Percentiles rank a stretch among this genome's conserved stretches.
Evolutionary conservation across 768 basidiomycete species (phyloP).

Genomic region (Suillus discolor): DNA sequence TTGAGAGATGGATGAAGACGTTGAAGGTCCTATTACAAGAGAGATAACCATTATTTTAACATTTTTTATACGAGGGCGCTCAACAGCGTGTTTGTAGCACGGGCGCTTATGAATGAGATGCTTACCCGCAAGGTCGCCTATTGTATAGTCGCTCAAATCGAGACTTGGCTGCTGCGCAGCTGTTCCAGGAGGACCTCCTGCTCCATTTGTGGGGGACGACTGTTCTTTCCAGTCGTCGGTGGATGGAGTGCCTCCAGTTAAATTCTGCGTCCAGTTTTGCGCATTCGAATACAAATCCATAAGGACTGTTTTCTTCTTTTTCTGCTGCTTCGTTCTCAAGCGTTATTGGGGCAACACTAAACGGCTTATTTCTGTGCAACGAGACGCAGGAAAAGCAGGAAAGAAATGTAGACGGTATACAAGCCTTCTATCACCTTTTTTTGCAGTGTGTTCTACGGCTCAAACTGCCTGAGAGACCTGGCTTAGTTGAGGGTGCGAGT

Average conservation of each 20-base stretch:
- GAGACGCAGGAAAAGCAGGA: conserved; percentile 37
- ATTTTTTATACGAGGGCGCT: conserved; percentile 8
- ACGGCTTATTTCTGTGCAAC: conserved; percentile 49
- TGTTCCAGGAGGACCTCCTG: conserved; percentile 28
- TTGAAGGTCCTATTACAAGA: conserved; percentile 35
- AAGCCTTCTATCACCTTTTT: conserved; percentile 42
- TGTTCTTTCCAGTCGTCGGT: conserved; percentile 46
- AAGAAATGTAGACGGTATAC: conserved; percentile 40
- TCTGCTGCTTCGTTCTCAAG: conserved; percentile 43
- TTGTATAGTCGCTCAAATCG: conserved; percentile 46
- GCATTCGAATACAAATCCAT: conserved; percentile 51
- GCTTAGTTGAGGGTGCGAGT: conserved; percentile 41
- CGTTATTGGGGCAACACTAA: conserved; percentile 45
- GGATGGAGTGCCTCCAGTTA: conserved; percentile 30
- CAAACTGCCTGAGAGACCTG: conserved; percentile 41
- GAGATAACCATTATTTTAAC: conserved; percentile 16
- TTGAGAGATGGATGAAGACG: conserved; percentile 42
- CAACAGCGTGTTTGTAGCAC: conserved; percentile 11
- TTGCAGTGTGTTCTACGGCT: conserved; percentile 36
- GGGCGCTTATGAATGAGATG: conserved; percentile 32
- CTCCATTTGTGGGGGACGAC: conserved; percentile 23
- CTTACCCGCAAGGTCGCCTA: conserved; percentile 48
- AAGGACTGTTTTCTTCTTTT: conserved; percentile 43
- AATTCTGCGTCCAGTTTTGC: conserved; percentile 43
- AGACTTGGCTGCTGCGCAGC: conserved; percentile 34